These are phyloP conservation scores for Rhodamnia rubescens DNA, from an alignment of 345 rosid species.

Conservation along the genomic window DNA sequence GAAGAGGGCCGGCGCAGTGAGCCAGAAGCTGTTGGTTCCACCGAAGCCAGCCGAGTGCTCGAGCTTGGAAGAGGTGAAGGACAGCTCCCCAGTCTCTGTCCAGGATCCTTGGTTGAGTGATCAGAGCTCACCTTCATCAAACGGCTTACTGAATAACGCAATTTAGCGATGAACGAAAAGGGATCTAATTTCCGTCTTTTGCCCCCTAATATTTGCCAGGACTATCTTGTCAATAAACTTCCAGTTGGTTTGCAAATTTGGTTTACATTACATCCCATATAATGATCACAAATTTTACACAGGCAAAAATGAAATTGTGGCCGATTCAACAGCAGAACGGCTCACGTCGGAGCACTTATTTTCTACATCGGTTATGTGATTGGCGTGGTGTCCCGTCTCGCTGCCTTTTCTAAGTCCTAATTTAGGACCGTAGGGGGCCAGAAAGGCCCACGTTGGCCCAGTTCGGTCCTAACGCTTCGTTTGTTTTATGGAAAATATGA, in stretches of 20 bases:
- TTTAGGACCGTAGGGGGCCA: no score
- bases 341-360: no score
- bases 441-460: no score
- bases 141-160: conserved; percentile 58
- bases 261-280: not conserved
- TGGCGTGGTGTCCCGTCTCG: no score
- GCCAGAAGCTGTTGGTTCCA: conserved; percentile 34
- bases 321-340: not conserved
- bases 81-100: conserved; percentile 73
- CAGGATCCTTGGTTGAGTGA: conserved; percentile 88
- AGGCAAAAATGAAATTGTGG: not conserved
- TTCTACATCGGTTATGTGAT: no score
- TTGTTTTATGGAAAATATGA: no score
- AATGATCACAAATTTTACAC: not conserved
- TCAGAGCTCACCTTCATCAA: conserved; percentile 81
- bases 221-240: not conserved
- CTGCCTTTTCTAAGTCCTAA: no score
- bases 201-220: not conserved
- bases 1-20: conserved; percentile 15
- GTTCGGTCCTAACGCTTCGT: no score
- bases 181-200: not conserved
- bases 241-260: not conserved
- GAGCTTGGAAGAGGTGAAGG: conserved; percentile 34
- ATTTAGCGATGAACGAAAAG: conserved; percentile 16
- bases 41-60: conserved; percentile 26